phyloP scores from a whole-genome alignment of 306 rosid species.

The Lithocarpus polystachyus region DNA sequence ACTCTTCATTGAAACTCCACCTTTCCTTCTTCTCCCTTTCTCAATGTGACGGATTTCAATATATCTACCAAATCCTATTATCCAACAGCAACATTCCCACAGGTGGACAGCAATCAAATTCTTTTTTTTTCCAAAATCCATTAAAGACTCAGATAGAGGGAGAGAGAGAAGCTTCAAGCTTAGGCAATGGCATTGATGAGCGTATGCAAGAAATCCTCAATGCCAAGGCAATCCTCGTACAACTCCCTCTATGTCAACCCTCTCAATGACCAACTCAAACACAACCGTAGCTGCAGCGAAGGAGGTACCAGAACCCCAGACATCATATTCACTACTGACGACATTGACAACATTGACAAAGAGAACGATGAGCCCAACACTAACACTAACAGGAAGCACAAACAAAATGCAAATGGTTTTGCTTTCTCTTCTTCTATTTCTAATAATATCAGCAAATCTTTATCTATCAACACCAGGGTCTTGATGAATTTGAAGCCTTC shows the following conservation, averaged over 20 bases:
- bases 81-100: no score
- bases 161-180: no score
- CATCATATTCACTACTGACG: neutral
- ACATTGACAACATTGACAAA: constrained; percentile 23
- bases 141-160: neutral
- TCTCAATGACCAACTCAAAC: constrained; percentile 38
- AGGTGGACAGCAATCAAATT: neutral
- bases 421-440: constrained; percentile 26
- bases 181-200: constrained; percentile 3
- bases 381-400: no score
- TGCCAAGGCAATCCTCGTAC: constrained; percentile 37
- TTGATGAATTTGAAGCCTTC: constrained; percentile 40
- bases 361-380: constrained; percentile 38
- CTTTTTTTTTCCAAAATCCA: no score
- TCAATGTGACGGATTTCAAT: neutral
- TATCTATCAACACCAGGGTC: constrained; percentile 51
- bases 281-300: constrained; percentile 66
- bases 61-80: neutral
- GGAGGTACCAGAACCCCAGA: constrained; percentile 19
- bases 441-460: constrained; percentile 47
- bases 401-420: constrained; percentile 30
- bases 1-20: neutral
- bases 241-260: constrained; percentile 56
- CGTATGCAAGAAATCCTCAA: constrained; percentile 21
- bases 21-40: neutral